Evolutionary conservation across 345 rosid genomes (phyloP), one percentile per base, ranked within the genome.

Genomic region (Toxicodendron radicans): DNA sequence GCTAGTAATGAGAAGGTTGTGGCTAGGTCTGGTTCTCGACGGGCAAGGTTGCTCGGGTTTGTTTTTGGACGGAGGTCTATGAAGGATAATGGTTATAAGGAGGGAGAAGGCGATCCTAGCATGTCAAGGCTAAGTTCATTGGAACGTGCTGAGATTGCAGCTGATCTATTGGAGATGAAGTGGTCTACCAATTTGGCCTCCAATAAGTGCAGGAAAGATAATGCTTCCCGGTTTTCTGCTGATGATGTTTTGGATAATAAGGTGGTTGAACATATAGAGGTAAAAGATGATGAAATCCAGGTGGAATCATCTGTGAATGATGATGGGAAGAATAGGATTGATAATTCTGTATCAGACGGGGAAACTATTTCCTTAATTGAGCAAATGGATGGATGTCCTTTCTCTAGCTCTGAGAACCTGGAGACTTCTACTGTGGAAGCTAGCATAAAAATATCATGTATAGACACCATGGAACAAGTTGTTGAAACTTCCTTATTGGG

Each of bases 81-180:
- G 58, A 82, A 81, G 83, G 85, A 70, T 74, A 83, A 72, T 69
- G 46, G 62, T 62, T 76, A 35, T 49, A 78, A 24, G 71, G 86
- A 83, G 67, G 83, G 41, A 78, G 82, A 41, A 14, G 83, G 56
- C 64, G 83, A 62, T 69, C 33, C 78, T 41, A 74, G 71, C 21
- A 69, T 85, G 41, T 69, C 9, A 38, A 87, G 93, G 74, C 73
- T 64, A 48, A 86, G 73, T 73, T 87, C 95, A 8, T 75, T 89
- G 85, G 96, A 95, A 75, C 66, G 94, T 32, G 99, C 99, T 20
- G 95, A 95, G 83, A 76, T 90, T 52, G 97, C 97, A 21, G 96
- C 98, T 75, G 82, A 95, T 66, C 88, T 93, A 2, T 88, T 95
- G 88, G 98, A 95, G 63, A 76, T 90, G 72, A 86, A 83, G 60